Base-by-base conservation (phyloP, 1,284 basidiomycete genomes). In the Cutaneotrichosporon spelunceum region DNA sequence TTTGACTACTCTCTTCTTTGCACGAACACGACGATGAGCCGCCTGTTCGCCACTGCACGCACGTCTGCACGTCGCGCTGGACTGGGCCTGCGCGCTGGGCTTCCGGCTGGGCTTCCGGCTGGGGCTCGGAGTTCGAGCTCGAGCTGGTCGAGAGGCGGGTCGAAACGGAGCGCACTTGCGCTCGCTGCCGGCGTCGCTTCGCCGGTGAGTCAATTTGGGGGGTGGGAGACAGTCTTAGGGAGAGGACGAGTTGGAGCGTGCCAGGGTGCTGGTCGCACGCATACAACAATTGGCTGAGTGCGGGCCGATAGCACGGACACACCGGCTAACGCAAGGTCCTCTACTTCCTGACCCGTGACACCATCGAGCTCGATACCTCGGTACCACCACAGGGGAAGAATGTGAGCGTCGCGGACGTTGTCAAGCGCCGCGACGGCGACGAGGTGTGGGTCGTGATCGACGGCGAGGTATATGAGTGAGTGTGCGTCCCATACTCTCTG, bases 371-470 rank as follows among this genome's bases (percentile, higher is more conserved):
- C 29, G 64, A 61, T 33, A 53, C 53, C 36, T 44, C 19, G 23
- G 10, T 3, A 39, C 9, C 30, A 16, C 47, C 24, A n/a, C 49
- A 62, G 53, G 57, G 60, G 24, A 53, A 57, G 24, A 33, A 21
- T 8, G 65, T 75, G 11, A 56, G 53, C n/a, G 64, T 74, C 27
- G 55, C 57, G 27, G 73, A 77, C 30, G 70, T 77, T 0, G 53
- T 77, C 16, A 61, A 67, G 14, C 66, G 67, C 36, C 68, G 71
- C 36, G 65, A 70, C 7, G 67, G 70, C 0, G 67, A 72, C 29
- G 69, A 71, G 54, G 56, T 73, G 11, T 77, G 76, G 76, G 76
- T 77, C 16, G 74, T 77, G 8, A 76, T 77, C 63, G 69, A 74
- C 24, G 76, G 76, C 13, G 62, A 74, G 34, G 76, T 77, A 1